Evolutionary conservation across 257 asterid species (phyloP).

Genomic region (Galeopsis tetrahit): DNA sequence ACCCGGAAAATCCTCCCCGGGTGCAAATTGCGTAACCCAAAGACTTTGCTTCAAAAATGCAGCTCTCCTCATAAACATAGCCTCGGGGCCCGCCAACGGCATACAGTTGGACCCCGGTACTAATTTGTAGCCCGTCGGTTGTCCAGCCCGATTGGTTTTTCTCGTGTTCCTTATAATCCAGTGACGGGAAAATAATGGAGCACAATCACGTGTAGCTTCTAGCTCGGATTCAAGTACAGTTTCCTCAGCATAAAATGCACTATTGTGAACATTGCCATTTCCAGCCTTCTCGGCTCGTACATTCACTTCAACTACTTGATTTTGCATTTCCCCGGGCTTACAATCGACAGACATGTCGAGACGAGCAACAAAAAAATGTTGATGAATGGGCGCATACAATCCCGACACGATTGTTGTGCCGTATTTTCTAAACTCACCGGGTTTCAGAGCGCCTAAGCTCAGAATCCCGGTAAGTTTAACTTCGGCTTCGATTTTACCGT

Average conservation of each 20-base stretch:
- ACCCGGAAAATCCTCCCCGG: conserved; percentile 93
- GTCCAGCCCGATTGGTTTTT: conserved; percentile 79
- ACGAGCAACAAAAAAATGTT: conserved; percentile 96
- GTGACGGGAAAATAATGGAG: conserved; percentile 84
- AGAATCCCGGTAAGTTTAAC: conserved; percentile 96
- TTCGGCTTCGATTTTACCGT: conserved; percentile 97
- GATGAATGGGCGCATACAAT: conserved; percentile 96
- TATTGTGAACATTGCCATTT: conserved; percentile 73
- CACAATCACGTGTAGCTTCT: conserved; percentile 89
- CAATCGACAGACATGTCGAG: conserved; percentile 96
- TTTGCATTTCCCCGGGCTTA: conserved; percentile 87
- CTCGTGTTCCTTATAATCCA: conserved; percentile 94
- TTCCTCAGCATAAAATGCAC: conserved; percentile 93
- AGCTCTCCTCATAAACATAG: conserved; percentile 88
- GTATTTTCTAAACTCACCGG: conserved; percentile 80
- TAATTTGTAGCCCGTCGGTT: conserved; percentile 83
- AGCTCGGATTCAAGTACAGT: conserved; percentile 76
- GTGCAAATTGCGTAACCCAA: conserved; percentile 90
- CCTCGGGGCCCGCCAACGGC: conserved; percentile 92
- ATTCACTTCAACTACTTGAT: conserved; percentile 97
- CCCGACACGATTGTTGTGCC: conserved; percentile 96
- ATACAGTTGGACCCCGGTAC: conserved; percentile 89
- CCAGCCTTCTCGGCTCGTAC: conserved; percentile 89
- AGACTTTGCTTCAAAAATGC: conserved; percentile 88
- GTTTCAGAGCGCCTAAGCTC: conserved; percentile 88